Conservation (phyloP, 225 moss, liverwort and hornwort genomes). For the Rhytidiadelphus loreus region DNA sequence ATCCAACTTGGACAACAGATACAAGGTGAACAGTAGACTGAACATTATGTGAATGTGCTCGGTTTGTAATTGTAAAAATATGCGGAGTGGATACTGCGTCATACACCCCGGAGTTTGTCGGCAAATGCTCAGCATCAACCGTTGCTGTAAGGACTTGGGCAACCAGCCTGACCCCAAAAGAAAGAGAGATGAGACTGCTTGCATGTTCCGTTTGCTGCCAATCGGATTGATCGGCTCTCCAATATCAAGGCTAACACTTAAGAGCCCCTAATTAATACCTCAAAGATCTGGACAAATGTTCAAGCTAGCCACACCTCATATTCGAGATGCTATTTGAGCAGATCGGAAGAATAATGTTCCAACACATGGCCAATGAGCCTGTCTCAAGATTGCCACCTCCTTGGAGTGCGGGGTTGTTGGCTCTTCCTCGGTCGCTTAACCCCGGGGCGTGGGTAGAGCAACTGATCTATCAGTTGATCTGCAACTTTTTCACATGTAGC, state of each 20-base stretch:
- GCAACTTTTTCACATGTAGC: conserved; percentile 52
- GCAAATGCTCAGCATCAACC: not conserved
- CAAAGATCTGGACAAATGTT: not conserved
- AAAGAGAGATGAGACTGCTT: not conserved
- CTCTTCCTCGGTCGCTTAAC: conserved; percentile 51
- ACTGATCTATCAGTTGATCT: conserved; percentile 59
- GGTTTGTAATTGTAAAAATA: not conserved
- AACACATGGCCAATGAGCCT: not conserved
- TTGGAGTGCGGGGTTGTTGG: conserved; percentile 34
- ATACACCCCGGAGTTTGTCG: not conserved
- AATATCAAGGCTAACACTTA: conserved; percentile 1
- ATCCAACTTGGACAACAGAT: not conserved
- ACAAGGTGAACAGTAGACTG: not conserved
- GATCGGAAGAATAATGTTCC: not conserved
- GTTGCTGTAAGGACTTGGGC: not conserved
- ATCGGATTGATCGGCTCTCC: not conserved
- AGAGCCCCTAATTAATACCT: not conserved
- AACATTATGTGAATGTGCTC: not conserved
- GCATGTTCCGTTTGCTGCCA: not conserved
- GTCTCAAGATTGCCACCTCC: conserved; percentile 34
- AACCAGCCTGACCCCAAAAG: not conserved
- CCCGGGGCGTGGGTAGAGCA: conserved; percentile 43
- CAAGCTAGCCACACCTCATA: not conserved
- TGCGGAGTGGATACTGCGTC: not conserved
- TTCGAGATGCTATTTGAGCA: not conserved